phyloP scores from a whole-genome alignment of 129 eudicot species.

The Apium graveolens region DNA sequence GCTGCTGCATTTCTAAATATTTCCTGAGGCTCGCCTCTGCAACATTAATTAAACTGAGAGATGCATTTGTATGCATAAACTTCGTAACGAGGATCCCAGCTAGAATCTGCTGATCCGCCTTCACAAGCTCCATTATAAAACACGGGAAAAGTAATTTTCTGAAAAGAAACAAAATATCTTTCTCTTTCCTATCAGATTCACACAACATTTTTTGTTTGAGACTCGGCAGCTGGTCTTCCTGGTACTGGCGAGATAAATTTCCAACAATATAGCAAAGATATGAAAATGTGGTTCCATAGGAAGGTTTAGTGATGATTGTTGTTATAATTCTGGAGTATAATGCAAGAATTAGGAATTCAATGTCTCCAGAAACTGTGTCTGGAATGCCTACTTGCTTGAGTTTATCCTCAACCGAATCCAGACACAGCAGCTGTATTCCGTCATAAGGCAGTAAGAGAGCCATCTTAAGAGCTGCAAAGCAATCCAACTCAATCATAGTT shows the following conservation, averaged over 20 bases:
- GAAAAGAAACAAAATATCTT: slow-evolving; percentile 30
- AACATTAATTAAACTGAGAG: slow-evolving; percentile 65
- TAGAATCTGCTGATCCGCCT: slow-evolving; percentile 63
- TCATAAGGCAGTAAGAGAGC: slow-evolving; percentile 55
- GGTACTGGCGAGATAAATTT: slow-evolving; percentile 45
- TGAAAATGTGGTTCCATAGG: slow-evolving; percentile 54
- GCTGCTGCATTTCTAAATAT: slow-evolving; percentile 50
- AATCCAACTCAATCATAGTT: slow-evolving; percentile 33
- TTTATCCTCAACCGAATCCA: slow-evolving; percentile 59
- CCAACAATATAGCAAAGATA: slow-evolving; percentile 69
- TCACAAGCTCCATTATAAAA: slow-evolving; percentile 77
- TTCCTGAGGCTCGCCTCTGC: slow-evolving; percentile 70
- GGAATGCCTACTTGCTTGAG: slow-evolving; percentile 50
- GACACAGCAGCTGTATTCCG: slow-evolving; percentile 49
- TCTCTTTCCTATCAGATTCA: slow-evolving; percentile 15
- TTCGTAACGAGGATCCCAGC: slow-evolving; percentile 77
- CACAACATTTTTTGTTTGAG: slow-evolving; percentile 5
- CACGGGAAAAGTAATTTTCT: slow-evolving; percentile 47
- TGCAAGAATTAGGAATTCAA: slow-evolving; percentile 42
- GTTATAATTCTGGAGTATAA: slow-evolving; percentile 61
- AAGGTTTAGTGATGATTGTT: slow-evolving; percentile 40
- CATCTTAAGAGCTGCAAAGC: slow-evolving; percentile 58
- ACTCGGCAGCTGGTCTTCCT: slow-evolving; percentile 38
- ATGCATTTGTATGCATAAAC: slow-evolving; percentile 61
- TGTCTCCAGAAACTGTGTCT: slow-evolving; percentile 37